Base-by-base conservation (phyloP, 306 rosid genomes). In the Albizia julibrissin region DNA sequence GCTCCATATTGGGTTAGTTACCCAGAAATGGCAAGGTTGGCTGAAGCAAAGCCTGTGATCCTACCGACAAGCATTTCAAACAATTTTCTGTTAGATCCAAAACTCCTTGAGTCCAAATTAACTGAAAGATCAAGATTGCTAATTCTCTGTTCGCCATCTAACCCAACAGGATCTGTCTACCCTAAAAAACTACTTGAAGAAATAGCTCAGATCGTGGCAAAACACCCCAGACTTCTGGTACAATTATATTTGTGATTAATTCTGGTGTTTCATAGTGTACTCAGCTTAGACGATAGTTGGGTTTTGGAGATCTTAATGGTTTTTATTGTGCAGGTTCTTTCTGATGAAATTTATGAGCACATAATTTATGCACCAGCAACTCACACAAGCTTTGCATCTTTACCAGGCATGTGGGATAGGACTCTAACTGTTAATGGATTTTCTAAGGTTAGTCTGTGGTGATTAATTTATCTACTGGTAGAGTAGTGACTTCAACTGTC, bases 191-290 rank as follows among this genome's bases (percentile, higher is more conserved):
- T 89, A 83, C 97, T 96, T 44, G 91, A 91, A 88, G 89, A 93
- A 85, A 93, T 96, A 80, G 97, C 99, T 73, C 78, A 83, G 82
- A 87, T 96, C 77, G 98, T 92, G 40, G 96, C 97, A 42, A 96
- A 88, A 88, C 89, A 96, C 90, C 99, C 98, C 31, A 89, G 97
- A 91, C 99, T 96, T 85, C 89, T 96, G 97, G 99, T 96, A 87
- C 79, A 84, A 74, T 74, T 74, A 84, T 69, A 18, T 68, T 43
- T 75, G 26, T 56, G 69, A 67, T 27, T 15, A 44, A 61, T 64
- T 79, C 71, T 33, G 27, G 34, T 43, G 39, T 83, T 73, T 49
- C 76, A 82, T 72, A 59, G 62, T 77, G 50, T 62, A 58, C 69
- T 54, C 19, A 42, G 44, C 78, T 37, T 31, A 47, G 37, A 56